Evolutionary conservation across 345 rosid species (phyloP).

Genomic region (Alliaria petiolata): DNA sequence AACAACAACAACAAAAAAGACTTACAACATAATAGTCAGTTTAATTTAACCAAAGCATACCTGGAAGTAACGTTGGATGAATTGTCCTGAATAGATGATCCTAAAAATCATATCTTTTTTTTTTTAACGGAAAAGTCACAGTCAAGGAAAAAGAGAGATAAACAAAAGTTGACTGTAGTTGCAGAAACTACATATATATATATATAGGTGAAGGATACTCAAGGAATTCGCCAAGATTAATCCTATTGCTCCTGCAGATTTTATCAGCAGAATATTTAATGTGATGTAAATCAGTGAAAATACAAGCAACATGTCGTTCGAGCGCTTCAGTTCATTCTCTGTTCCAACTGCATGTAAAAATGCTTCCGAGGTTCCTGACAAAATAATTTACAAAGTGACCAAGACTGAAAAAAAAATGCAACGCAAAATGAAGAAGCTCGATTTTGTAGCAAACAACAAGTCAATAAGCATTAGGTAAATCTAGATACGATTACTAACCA

Average conservation of each 20-base stretch:
- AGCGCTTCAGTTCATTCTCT: slow-evolving; percentile 69
- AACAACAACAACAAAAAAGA: background rate
- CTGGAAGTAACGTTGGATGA: slow-evolving; percentile 76
- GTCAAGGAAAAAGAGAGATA: slow-evolving; percentile 38
- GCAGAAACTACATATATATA: background rate
- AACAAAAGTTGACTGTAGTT: background rate
- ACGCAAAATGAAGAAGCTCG: too few species aligned
- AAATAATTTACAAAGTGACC: background rate
- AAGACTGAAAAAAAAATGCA: background rate
- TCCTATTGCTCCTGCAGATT: slow-evolving; percentile 80
- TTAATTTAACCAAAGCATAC: slow-evolving; percentile 30
- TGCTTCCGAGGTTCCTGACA: slow-evolving; percentile 91
- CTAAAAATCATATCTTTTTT: slow-evolving; percentile 70
- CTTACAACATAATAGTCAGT: background rate
- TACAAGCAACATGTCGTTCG: slow-evolving; percentile 69
- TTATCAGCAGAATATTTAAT: slow-evolving; percentile 60
- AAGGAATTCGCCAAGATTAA: slow-evolving; percentile 81
- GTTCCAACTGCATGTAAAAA: slow-evolving; percentile 91
- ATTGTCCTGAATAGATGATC: slow-evolving; percentile 64
- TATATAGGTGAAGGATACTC: slow-evolving; percentile 58
- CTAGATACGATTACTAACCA: slow-evolving; percentile 43
- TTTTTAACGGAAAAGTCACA: background rate
- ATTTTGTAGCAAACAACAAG: background rate
- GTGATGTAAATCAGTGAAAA: slow-evolving; percentile 63
- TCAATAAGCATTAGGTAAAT: background rate